phyloP scores from a whole-genome alignment of 805 yeast species.

The Grigorovia transvaalensis region DNA sequence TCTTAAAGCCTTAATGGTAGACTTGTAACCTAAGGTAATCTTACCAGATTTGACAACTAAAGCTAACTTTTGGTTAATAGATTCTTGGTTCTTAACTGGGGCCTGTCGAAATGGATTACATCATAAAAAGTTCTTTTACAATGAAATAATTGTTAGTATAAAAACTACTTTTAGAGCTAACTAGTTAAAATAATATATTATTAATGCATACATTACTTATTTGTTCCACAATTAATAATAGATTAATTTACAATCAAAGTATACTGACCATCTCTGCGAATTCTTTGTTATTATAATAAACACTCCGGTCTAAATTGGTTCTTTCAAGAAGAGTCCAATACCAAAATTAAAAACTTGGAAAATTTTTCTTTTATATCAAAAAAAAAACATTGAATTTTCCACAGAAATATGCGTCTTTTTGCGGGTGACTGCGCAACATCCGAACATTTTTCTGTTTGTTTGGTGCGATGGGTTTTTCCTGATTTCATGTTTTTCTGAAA shows the following conservation, averaged over 20 bases:
- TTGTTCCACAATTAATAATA: neutral
- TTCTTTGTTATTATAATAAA: conserved; percentile 28
- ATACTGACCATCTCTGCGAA: conserved; percentile 98
- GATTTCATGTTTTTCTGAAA: neutral
- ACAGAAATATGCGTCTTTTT: neutral
- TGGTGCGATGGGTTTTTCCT: neutral
- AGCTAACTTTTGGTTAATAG: conserved; percentile 96
- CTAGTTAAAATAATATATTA: neutral
- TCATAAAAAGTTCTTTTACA: conserved; percentile 27
- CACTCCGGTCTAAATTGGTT: conserved; percentile 80
- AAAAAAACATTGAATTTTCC: neutral
- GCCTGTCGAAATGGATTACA: conserved; percentile 42
- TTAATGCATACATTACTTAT: neutral
- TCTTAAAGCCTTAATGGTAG: conserved; percentile 96
- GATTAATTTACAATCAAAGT: conserved; percentile 6
- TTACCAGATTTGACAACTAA: conserved; percentile 98
- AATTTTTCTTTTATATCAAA: neutral
- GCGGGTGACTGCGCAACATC: neutral
- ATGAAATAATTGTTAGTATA: conserved; percentile 7
- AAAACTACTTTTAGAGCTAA: neutral
- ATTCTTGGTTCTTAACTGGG: conserved; percentile 85
- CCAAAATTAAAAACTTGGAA: neutral
- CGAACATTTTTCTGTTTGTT: neutral
- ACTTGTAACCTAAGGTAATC: conserved; percentile 99
- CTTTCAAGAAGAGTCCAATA: neutral